Evolutionary conservation across 2,329 filamentous ascomycete genomes (phyloP).

Genomic region (Colletotrichum karsti): DNA sequence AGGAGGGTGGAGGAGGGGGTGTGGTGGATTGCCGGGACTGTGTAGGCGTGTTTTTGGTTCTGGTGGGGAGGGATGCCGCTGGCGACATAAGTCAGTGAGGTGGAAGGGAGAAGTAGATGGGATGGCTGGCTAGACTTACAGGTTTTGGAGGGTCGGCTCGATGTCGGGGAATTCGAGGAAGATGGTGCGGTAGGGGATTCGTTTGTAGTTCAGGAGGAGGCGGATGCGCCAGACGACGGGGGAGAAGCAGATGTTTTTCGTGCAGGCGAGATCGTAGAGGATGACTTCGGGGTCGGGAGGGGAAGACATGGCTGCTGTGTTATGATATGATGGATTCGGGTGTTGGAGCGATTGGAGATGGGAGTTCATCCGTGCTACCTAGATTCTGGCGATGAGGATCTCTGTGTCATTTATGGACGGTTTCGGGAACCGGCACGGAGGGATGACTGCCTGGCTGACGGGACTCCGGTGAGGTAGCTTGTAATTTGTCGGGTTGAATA

Average conservation of each 20-base stretch:
- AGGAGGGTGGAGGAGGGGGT: background rate
- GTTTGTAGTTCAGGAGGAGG: background rate
- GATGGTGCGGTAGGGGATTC: background rate
- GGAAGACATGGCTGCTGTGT: background rate
- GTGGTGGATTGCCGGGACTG: background rate
- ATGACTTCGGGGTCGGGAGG: background rate
- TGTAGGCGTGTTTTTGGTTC: background rate
- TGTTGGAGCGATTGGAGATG: too few relatives aligned
- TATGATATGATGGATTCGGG: too few relatives aligned
- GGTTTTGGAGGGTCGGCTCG: background rate
- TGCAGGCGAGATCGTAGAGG: background rate
- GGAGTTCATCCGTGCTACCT: too few relatives aligned
- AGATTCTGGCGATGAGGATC: too few relatives aligned
- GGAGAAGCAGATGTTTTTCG: background rate
- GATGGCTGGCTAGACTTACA: background rate
- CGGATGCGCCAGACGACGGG: background rate
- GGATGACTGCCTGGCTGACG: too few relatives aligned
- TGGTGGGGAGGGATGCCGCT: background rate
- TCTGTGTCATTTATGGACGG: too few relatives aligned
- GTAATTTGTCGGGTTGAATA: too few relatives aligned
- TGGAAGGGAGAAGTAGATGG: too few relatives aligned
- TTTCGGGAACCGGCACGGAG: too few relatives aligned
- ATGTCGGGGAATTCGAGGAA: conserved; percentile 3
- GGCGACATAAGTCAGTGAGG: too few relatives aligned
- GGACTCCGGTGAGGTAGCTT: too few relatives aligned